phyloP scores from a whole-genome alignment of 2,329 filamentous ascomycete genomes.

The Calonectria naviculata region DNA sequence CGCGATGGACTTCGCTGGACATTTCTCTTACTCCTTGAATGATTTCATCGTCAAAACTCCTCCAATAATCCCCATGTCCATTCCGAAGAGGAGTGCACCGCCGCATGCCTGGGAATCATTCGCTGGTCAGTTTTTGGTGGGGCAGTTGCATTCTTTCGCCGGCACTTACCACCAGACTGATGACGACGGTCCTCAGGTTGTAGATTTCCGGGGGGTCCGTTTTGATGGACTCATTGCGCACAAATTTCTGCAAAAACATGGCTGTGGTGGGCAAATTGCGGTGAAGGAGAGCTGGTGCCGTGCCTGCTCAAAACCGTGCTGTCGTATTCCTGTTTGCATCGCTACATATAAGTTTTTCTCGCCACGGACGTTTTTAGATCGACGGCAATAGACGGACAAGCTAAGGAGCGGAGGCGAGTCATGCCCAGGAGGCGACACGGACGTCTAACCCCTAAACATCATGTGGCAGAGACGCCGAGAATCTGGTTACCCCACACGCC shows the following conservation, averaged over 20 bases:
- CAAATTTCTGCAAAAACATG: conserved; percentile 24
- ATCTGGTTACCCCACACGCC: conserved; percentile 5
- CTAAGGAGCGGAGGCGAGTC: conserved; percentile 5
- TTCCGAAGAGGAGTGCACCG: conserved; percentile 12
- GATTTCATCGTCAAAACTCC: conserved; percentile 7
- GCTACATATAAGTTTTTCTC: conserved; percentile 3
- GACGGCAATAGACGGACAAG: conserved; percentile 15
- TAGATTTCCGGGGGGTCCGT: conserved; percentile 24
- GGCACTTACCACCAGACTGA: conserved; percentile 19
- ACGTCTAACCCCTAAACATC: neutral
- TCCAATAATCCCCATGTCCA: conserved; percentile 18
- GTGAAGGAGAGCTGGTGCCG: neutral
- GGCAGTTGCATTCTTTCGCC: no score
- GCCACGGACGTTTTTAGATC: neutral
- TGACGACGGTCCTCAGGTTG: conserved; percentile 17
- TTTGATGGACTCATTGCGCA: conserved; percentile 26
- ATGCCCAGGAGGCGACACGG: neutral
- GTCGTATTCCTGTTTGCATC: neutral
- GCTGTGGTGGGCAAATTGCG: neutral
- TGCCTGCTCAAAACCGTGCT: neutral
- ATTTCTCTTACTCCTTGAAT: conserved; percentile 4
- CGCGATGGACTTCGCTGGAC: no score
- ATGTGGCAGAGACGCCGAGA: neutral
- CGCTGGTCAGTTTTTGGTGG: neutral
- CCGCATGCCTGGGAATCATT: neutral